Evolutionary conservation across 2,329 filamentous ascomycete species (phyloP).

Genomic region (Myriosclerotinia scirpicola): DNA sequence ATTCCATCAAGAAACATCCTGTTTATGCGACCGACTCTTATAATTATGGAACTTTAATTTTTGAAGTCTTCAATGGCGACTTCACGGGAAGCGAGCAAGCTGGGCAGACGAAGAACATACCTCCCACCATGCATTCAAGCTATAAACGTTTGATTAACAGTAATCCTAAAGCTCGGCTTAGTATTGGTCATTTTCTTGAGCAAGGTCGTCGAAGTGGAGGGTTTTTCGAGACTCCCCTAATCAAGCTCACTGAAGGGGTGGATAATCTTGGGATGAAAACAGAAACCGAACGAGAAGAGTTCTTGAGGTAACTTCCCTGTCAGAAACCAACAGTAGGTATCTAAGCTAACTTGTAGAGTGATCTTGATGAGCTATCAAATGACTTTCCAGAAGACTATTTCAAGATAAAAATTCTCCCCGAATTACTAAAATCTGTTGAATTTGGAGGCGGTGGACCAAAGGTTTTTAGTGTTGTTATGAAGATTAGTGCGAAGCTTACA

Average conservation of each 20-base stretch:
- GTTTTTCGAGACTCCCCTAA: constrained; percentile 91
- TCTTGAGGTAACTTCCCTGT: constrained; percentile 62
- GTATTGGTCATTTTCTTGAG: constrained; percentile 81
- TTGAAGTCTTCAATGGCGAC: constrained; percentile 87
- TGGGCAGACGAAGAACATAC: constrained; percentile 81
- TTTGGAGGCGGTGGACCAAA: constrained; percentile 95
- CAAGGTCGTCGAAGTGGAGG: constrained; percentile 79
- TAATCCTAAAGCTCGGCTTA: constrained; percentile 86
- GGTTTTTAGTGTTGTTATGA: constrained; percentile 83
- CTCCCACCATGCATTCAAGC: constrained; percentile 82
- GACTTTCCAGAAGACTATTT: constrained; percentile 98
- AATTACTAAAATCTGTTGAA: constrained; percentile 97
- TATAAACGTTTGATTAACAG: constrained; percentile 88
- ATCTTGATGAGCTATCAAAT: constrained; percentile 82
- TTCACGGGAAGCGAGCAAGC: constrained; percentile 77
- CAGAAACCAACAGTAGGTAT: neutral
- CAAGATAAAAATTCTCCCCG: constrained; percentile 93
- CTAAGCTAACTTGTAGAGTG: constrained; percentile 44
- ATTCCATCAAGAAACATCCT: constrained; percentile 79
- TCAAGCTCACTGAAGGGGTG: constrained; percentile 88
- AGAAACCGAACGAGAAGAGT: constrained; percentile 78
- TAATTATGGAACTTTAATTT: constrained; percentile 78
- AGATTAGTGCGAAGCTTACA: constrained; percentile 82
- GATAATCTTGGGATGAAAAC: constrained; percentile 89
- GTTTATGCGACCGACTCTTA: constrained; percentile 84